Evolutionary conservation across 345 rosid genomes (phyloP), one percentile per base, ranked within the genome.

Genomic region (Gossypium ekmanianum): DNA sequence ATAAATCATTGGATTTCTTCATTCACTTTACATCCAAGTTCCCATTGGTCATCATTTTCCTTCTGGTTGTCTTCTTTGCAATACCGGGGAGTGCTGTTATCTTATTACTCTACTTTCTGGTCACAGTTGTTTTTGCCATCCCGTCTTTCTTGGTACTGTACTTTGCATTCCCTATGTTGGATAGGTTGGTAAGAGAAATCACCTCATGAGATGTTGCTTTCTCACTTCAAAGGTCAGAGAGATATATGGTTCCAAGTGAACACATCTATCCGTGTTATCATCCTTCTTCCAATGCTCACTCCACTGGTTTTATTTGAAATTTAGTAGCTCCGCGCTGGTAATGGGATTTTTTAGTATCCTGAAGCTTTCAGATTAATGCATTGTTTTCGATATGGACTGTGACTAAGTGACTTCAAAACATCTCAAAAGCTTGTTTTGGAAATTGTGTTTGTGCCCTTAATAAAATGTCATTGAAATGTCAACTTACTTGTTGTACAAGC

Each of bases 171-270:
- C 91, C 91, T 68, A 81, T 80, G 79, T 73, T 90, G 81, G 92
- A 88, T 73, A 87, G 86, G 88, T 76, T 90, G 83, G 83, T 85
- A 51, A 84, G 86, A 78, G 94, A 90, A 78, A 84, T 86, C 51
- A n/a, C 72, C 58, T 58, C 74, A 27, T 76, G 59, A 76, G 34
- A 45, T 67, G 68, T 6, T 50, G 47, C 27, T 24, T 27, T 74
- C 39, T 57, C 61, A 29, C 71, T 67, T 67, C 55, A 45, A 62
- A 24, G 71, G 55, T 45, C 71, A 43, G 52, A 20, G 57, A 44
- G 43, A 12, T 26, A 11, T 59, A 59, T 59, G 17, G 39, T 58
- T 29, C 45, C 58, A 18, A 43, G 43, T 41, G 52, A 18, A 29
- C 39, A 27, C 47, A 51, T 17, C 45, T 50, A 50, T 26, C 51